Base-by-base conservation (phyloP, 2,329 filamentous ascomycete genomes). In the Aspergillus nomiae region DNA sequence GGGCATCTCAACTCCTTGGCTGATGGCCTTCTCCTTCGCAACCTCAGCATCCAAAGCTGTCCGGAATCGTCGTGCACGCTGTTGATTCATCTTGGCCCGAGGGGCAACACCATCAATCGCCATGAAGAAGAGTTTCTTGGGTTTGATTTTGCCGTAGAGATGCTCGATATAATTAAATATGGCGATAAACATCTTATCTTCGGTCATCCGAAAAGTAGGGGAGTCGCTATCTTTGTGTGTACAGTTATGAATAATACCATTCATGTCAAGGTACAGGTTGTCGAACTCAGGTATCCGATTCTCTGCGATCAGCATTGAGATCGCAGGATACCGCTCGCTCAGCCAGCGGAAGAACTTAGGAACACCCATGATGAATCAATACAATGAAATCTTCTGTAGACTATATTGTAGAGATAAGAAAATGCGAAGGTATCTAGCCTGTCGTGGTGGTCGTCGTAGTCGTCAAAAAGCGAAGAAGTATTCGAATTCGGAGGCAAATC, bases 101-200 rank as follows among this genome's bases (percentile, higher is more conserved):
- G 95, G 96, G 26, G 95, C 95, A 65, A 99, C 96, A 73, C 95
- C 95, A 74, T 99, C 95, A 68, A 99, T 95, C 57, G 95, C 96
- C 95, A 99, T 99, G 84, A 97, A 99, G 82, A 99, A 99, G 41
- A 99, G 87, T 83, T 97, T 90, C 81, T 97, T 94, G 14, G 95
- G 95, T 80, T 98, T 98, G 76, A 99, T 99, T 80, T 97, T 99
- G 71, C 94, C 94, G 78, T 96, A 99, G 59, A 99, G 81, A 82
- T 99, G 95, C 80, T 99, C 95, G 69, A 99, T 99, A 78, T 99
- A 99, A 81, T 98, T 98, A 87, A 99, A 99, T 73, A 99, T 99
- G 63, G 93, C 91, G 70, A 99, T 97, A 76, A 99, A 99, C 95
- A 99, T 99, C 79, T 97, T 92, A 78, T 99, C 94, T 78, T 99